Evolutionary conservation across 2,329 filamentous ascomycete species (phyloP), one percentile per base, ranked within the genome.

Genomic region (Penicillium sumatraense): DNA sequence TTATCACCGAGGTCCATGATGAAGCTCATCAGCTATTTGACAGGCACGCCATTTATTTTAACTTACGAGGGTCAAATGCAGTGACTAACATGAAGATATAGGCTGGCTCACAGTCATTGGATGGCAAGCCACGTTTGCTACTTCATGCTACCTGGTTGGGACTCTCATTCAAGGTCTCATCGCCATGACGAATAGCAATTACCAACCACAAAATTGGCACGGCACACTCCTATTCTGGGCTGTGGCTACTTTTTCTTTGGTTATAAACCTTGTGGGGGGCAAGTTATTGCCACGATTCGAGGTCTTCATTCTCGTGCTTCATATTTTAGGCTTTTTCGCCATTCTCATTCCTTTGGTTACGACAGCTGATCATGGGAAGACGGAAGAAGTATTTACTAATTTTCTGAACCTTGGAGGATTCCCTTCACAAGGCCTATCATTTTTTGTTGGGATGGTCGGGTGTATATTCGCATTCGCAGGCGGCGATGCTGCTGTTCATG

Each of bases 271-370:
- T 1, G 67, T 76, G 11, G 70, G 75, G 5, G 76, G 75, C 2
- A 72, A 71, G 35, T 58, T 76, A 1, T 66, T 83, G 2, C 80
- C 80, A 1, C 68, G 75, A 13, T 69, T 82, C 40, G 82, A 85
- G 63, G 77, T 78, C 1, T 59, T 79, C 13, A 72, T 81, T 20
- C 67, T 83, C 7, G 72, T 81, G 23, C 62, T 83, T 3, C 81
- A 84, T 53, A 69, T 83, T n/a, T 63, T 79, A 13, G 81, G 81
- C 3, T 80, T 83, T 63, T 80, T 83, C 53, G 81, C 76, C 0
- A 79, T 83, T 51, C 66, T 84, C 10, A 78, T 83, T 21, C 73
- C 78, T 0, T 64, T 83, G 3, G 71, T 75, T 56, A 71, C 75
- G 1, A 68, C 79, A 51, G 75, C 76, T 0, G 74, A 77, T 1